Evolutionary conservation across 345 rosid genomes (phyloP), one percentile per base, ranked within the genome.

Genomic region (Eucalyptus viminalis): DNA sequence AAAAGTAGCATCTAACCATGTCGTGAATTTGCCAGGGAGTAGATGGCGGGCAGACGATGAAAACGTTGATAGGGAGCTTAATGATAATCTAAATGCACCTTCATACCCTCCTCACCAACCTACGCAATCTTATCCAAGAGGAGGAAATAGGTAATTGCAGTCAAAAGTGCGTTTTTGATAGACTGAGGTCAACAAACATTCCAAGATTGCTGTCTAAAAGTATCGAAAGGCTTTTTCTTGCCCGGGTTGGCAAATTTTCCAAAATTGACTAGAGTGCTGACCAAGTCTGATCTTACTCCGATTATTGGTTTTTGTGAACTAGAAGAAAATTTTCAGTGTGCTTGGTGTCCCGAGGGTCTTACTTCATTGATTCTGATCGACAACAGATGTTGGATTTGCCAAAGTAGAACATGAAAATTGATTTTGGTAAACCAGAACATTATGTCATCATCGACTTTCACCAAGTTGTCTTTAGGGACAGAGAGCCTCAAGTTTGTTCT

Each of bases 91-190:
- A 87, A 95, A 93, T 89, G 90, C 94, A 31, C 89, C 98, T 88
- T 88, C 91, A 65, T 91, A 88, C 88, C 97, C 93, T 92, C 96
- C 96, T 87, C 91, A 92, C 89, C 95, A 89, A 45, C 93, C 95
- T n/a, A 47, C 91, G 49, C 95, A 91, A 49, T 93, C 91, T 87
- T 92, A 86, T 76, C 95, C 94, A 53, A 89, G 92, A 88, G 27
- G 31, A 53, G 92, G 89, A 67, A 91, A 83, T 90, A 93, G 96
- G 99, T 96, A 92, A 91, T 76, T 54, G 51, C 76, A 50, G 8
- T 85, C 37, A 91, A 34, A 89, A 86, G 62, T n/a, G 65, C 7
- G 60, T 8, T 11, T n/a, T 49, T n/a, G 29, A 50, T 50, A 34
- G 14, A 34, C 19, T 50, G 34, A n/a, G 60, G 62, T 86, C 40